Base-by-base conservation (phyloP, 345 rosid species). In the Citrus reticulata region DNA sequence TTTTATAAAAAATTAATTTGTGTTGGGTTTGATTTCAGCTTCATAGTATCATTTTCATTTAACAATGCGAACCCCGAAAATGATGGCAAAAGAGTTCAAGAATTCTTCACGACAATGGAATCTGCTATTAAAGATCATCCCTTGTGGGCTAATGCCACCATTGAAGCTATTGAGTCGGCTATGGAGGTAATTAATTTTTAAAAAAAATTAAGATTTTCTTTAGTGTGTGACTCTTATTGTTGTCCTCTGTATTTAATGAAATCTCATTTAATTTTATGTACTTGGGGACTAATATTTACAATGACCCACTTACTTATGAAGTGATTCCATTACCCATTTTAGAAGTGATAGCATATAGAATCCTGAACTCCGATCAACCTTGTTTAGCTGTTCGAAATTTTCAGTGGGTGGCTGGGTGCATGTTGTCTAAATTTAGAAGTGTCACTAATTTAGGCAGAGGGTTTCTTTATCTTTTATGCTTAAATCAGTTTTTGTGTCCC, bases 41-140 rank as follows among this genome's bases (percentile, higher is more conserved):
- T 84, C 89, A 87, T 88, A 4, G 87, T 89, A 34, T 90, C 91
- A 2, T 89, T 86, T 76, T 88, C 87, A 9, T 90, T 89, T 83
- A 68, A 78, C 14, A 27, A 86, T 32, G 40, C 87, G 25, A 91
- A 86, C 74, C 86, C 91, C 19, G 93, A 88, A 54, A 81, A 69
- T 71, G 87, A 90, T 79, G 85, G 86, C 57, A 88, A 92, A 71
- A 88, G 74, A 79, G 86, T 86, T 70, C 91, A 85, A 46, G 88
- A 88, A 17, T 89, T 93, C 70, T 89, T 77, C 80, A 67, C 75
- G 25, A 67, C 84, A 7, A 89, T 89, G 90, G 97, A 90, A 83
- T 76, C 74, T 76, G 81, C 88, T 57, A 79, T 90, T 51, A 77
- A 74, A 76, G 92, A 87, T 74, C 88, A 86, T 81, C 87, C 86